Evolutionary conservation across 139 green algal genomes (phyloP).

Genomic region (Ostreobium quekettii): DNA sequence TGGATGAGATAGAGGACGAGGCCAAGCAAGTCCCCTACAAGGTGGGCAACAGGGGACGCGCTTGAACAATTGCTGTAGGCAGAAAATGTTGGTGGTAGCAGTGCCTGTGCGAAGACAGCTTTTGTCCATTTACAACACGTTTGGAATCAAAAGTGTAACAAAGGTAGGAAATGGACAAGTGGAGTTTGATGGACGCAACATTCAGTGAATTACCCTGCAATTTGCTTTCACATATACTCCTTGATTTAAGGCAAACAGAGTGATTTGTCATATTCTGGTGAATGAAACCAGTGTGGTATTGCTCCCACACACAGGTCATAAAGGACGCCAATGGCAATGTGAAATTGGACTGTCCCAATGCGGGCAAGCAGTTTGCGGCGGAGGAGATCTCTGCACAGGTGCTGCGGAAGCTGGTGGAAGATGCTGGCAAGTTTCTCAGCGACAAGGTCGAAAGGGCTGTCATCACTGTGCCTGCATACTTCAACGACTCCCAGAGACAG

Average conservation of each 20-base stretch:
- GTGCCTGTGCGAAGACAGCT: too few species aligned
- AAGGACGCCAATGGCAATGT: slow-evolving; percentile 82
- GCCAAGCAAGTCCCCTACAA: slow-evolving; percentile 87
- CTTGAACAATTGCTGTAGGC: too few species aligned
- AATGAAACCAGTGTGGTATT: too few species aligned
- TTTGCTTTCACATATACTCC: slow-evolving; percentile 49
- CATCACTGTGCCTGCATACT: slow-evolving; percentile 98
- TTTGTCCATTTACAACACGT: too few species aligned
- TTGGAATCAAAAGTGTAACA: too few species aligned
- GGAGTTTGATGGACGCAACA: too few species aligned
- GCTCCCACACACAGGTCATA: slow-evolving; percentile 43
- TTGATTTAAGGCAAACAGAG: too few species aligned
- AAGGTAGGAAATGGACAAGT: too few species aligned
- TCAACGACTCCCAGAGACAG: slow-evolving; percentile 95
- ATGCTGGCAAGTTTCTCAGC: slow-evolving; percentile 77
- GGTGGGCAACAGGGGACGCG: slow-evolving; percentile 26
- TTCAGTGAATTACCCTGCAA: background rate
- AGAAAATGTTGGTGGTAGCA: too few species aligned
- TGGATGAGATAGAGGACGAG: slow-evolving; percentile 85
- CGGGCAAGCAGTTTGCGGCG: slow-evolving; percentile 89
- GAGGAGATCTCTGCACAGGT: slow-evolving; percentile 97
- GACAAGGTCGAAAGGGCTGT: slow-evolving; percentile 88
- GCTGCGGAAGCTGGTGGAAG: slow-evolving; percentile 85
- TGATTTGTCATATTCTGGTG: too few species aligned
- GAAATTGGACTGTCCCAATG: slow-evolving; percentile 86